A percentile compares a stretch with the other conserved stretches of the same genome.
These are phyloP conservation scores for Thalassiosira delicatula DNA, from an alignment of 352 stramenopile genomes.

Conservation along the genomic window DNA sequence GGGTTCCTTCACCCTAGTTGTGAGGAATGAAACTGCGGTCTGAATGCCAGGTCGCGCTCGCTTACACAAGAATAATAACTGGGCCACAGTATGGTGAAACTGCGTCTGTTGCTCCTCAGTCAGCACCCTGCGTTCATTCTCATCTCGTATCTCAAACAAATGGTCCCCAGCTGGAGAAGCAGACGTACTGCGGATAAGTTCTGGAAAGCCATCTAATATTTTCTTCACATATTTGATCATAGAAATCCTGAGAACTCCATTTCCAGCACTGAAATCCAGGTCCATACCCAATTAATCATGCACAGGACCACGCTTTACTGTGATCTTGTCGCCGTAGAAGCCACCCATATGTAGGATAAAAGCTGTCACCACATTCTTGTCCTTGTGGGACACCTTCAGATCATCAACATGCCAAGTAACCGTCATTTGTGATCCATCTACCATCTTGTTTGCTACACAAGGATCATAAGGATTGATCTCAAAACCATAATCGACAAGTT, in stretches of 20 bases:
- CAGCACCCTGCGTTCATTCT: not conserved
- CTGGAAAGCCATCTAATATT: not conserved
- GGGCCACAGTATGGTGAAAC: not conserved
- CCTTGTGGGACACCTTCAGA: slow-evolving; percentile 54
- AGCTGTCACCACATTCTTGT: not conserved
- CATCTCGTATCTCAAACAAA: slow-evolving; percentile 6
- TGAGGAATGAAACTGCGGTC: not conserved
- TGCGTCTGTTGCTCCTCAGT: not conserved
- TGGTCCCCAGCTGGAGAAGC: slow-evolving; percentile 10
- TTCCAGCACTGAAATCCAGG: slow-evolving; percentile 23
- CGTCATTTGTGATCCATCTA: slow-evolving; percentile 9
- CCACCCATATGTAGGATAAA: not conserved
- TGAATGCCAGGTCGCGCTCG: not conserved
- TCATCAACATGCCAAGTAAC: slow-evolving; percentile 53
- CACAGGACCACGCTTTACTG: not conserved
- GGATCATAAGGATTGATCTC: slow-evolving; percentile 21
- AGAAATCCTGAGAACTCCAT: slow-evolving; percentile 18
- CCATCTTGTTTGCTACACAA: slow-evolving; percentile 18
- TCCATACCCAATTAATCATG: slow-evolving; percentile 40
- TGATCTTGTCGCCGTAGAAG: slow-evolving; percentile 9
- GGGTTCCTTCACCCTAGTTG: not conserved
- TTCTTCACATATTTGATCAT: slow-evolving; percentile 36
- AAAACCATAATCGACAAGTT: not conserved
- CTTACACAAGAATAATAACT: not conserved
- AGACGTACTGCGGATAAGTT: not conserved